Conservation (phyloP, 2,329 filamentous ascomycete species). For the Didymella exigua region DNA sequence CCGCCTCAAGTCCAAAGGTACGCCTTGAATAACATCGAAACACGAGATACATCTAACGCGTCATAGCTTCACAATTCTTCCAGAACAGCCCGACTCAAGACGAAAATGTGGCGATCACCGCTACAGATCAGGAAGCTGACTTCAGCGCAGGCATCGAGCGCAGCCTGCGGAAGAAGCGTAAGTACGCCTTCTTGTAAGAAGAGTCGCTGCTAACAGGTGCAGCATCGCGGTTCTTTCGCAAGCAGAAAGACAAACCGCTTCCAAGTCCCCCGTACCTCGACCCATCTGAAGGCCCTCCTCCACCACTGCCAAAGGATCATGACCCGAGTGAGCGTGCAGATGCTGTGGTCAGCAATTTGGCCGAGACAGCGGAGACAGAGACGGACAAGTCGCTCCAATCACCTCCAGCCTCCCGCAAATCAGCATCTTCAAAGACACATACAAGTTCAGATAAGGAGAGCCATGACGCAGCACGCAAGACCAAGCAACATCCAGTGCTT, state of each 20-base stretch:
- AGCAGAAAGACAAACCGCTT: background rate
- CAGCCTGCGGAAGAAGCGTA: conserved; percentile 25
- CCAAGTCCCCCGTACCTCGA: background rate
- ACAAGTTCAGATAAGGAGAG: background rate
- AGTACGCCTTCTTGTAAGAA: background rate
- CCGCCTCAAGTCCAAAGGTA: conserved; percentile 29
- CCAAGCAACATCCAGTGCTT: background rate
- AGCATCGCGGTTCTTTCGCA: conserved; percentile 17
- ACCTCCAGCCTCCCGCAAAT: background rate
- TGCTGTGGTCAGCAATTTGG: background rate
- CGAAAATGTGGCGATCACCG: conserved; percentile 19
- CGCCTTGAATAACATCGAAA: background rate
- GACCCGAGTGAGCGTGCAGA: background rate
- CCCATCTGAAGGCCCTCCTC: background rate
- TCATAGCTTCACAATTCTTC: conserved; percentile 31
- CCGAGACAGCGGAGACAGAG: background rate
- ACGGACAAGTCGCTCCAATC: background rate
- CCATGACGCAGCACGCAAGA: background rate
- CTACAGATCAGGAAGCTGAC: background rate
- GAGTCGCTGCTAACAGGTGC: background rate
- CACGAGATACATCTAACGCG: background rate
- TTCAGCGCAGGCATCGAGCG: conserved; percentile 27
- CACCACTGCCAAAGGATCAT: background rate
- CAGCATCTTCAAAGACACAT: background rate
- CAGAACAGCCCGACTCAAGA: conserved; percentile 23